Evolutionary conservation across 371 early-diverging fungal genomes (phyloP).

Genomic region (Lichtheimia hyalospora): DNA sequence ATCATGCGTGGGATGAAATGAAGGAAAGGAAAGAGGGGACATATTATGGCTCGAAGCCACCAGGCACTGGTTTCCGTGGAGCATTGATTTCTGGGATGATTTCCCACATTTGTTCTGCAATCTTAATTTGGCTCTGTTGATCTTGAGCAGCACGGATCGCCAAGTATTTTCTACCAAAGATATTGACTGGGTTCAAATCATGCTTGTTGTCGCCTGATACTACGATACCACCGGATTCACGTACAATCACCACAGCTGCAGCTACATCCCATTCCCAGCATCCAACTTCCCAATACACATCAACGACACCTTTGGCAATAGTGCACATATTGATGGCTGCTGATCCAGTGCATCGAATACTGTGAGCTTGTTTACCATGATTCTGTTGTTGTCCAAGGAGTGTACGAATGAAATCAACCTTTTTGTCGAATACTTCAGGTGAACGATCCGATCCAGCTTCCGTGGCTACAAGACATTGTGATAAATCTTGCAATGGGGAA

Average conservation of each 20-base stretch:
- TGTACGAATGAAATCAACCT: conserved; percentile 64
- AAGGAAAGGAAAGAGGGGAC: not conserved
- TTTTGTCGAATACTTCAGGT: conserved; percentile 59
- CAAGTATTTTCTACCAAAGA: conserved; percentile 52
- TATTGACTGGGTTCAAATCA: conserved; percentile 31
- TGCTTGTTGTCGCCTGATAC: conserved; percentile 49
- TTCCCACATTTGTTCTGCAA: conserved; percentile 44
- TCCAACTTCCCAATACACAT: conserved; percentile 93
- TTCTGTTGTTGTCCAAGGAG: conserved; percentile 26
- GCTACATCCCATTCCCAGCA: conserved; percentile 82
- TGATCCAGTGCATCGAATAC: conserved; percentile 80
- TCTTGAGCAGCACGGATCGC: conserved; percentile 44
- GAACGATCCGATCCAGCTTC: conserved; percentile 84
- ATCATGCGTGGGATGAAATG: not conserved
- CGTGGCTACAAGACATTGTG: conserved; percentile 72
- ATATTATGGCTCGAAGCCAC: conserved; percentile 36
- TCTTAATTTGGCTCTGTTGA: conserved; percentile 24
- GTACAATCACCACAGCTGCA: conserved; percentile 73
- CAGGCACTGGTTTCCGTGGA: conserved; percentile 47
- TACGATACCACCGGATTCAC: conserved; percentile 76
- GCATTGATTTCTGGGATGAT: conserved; percentile 44
- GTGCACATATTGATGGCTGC: conserved; percentile 80
- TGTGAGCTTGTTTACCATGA: conserved; percentile 61
- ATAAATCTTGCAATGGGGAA: conserved; percentile 59
- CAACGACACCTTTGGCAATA: conserved; percentile 82